These are phyloP conservation scores for Pseudopithomyces maydicus DNA, from an alignment of 2,329 filamentous ascomycete genomes.

Conservation along the genomic window DNA sequence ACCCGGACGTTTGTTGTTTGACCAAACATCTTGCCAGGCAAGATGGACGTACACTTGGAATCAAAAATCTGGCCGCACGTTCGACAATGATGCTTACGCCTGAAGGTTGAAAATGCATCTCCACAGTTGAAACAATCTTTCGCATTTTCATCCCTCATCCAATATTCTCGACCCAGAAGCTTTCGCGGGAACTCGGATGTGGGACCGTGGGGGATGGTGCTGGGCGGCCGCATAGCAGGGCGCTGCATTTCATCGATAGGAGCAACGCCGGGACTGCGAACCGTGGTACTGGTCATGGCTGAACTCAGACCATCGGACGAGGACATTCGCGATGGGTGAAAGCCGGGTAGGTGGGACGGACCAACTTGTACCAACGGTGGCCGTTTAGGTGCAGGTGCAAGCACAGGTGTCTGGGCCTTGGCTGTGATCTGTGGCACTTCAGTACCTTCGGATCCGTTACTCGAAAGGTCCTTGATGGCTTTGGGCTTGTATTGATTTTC, in stretches of 20 bases:
- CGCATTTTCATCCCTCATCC: slow-evolving; percentile 99
- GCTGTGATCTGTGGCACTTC: slow-evolving; percentile 25
- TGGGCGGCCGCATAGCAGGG: slow-evolving; percentile 25
- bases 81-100: slow-evolving; percentile 95
- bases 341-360: slow-evolving; percentile 55
- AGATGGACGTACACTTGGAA: slow-evolving; percentile 91
- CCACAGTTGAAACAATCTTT: slow-evolving; percentile 96
- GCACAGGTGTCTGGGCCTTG: slow-evolving; percentile 28
- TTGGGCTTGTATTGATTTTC: slow-evolving; percentile 31
- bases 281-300: slow-evolving; percentile 38
- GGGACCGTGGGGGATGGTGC: slow-evolving; percentile 47
- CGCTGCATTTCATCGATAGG: slow-evolving; percentile 39
- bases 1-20: slow-evolving; percentile 84
- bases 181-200: slow-evolving; percentile 75
- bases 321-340: slow-evolving; percentile 51
- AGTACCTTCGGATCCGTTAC: slow-evolving; percentile 27
- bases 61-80: slow-evolving; percentile 98
- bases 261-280: slow-evolving; percentile 35
- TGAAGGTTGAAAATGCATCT: slow-evolving; percentile 87
- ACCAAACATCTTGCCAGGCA: slow-evolving; percentile 84
- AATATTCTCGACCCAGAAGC: slow-evolving; percentile 92
- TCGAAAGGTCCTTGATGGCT: slow-evolving; percentile 25
- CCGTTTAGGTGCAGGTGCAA: slow-evolving; percentile 38
- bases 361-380: slow-evolving; percentile 51
- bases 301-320: slow-evolving; percentile 53